Percentiles rank a stretch among this genome's conserved stretches.
Evolutionary conservation across 2,329 filamentous ascomycete species (phyloP).

Genomic region (Apiospora hydei): DNA sequence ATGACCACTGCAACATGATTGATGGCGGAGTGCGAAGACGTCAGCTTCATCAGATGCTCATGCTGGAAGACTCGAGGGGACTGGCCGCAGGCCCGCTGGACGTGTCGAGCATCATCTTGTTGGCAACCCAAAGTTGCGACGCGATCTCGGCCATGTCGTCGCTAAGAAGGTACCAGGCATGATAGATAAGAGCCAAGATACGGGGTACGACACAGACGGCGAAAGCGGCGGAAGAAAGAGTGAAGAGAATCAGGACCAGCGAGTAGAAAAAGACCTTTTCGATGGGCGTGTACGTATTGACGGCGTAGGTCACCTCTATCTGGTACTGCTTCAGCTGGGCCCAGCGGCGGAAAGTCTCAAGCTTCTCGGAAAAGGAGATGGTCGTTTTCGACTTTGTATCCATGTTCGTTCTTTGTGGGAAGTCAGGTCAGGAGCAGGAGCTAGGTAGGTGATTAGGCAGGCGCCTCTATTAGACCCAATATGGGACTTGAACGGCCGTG

Average conservation of each 20-base stretch:
- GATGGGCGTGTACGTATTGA: constrained; percentile 80
- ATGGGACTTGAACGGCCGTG: background rate
- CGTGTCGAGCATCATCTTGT: background rate
- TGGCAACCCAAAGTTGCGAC: background rate
- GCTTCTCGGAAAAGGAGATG: constrained; percentile 28
- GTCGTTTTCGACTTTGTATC: background rate
- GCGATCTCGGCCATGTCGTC: background rate
- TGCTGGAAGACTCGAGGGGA: background rate
- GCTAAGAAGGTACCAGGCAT: background rate
- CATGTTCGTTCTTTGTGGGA: background rate
- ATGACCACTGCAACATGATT: background rate
- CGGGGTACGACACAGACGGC: constrained; percentile 59
- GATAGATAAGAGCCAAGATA: background rate
- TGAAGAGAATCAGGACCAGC: constrained; percentile 73
- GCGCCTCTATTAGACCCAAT: background rate
- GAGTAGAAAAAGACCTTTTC: constrained; percentile 83
- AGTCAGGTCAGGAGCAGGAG: background rate
- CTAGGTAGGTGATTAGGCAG: background rate
- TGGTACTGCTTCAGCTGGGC: constrained; percentile 80
- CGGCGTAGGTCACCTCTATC: constrained; percentile 80
- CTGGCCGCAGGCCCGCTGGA: background rate
- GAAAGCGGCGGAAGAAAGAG: constrained; percentile 71
- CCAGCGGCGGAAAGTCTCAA: constrained; percentile 64
- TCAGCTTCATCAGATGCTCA: background rate
- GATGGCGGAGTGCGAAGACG: background rate